Evolutionary conservation across 176 grass and related monocot species (phyloP).

Genomic region (Carex scoparia): DNA sequence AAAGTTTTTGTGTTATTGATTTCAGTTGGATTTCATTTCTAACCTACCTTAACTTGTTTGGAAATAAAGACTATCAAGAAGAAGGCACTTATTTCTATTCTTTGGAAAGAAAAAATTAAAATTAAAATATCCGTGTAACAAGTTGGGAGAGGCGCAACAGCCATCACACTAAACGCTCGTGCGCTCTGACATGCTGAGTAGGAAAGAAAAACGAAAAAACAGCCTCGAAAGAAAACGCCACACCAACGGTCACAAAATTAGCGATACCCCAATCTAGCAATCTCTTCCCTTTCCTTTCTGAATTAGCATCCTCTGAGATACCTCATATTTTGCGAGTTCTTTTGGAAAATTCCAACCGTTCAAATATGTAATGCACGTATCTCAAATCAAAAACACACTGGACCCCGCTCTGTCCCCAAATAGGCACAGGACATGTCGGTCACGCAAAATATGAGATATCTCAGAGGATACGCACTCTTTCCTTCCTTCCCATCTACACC

Average conservation of each 20-base stretch:
- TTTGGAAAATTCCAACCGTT: no score
- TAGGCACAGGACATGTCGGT: no score
- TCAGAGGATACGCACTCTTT: background rate
- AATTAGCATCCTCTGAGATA: no score
- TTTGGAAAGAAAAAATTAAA: background rate
- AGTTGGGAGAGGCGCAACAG: background rate
- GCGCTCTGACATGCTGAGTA: constrained; percentile 28
- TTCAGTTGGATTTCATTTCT: background rate
- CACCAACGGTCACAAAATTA: constrained; percentile 57
- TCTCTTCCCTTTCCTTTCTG: background rate
- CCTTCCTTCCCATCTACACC: constrained; percentile 14
- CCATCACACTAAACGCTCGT: background rate
- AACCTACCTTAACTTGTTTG: no score
- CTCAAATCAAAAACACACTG: no score
- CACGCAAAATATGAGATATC: no score
- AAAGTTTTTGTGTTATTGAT: no score
- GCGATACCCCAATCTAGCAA: background rate
- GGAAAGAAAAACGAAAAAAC: constrained; percentile 16
- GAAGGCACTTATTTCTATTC: background rate
- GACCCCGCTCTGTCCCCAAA: no score
- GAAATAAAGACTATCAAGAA: no score
- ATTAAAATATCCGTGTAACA: background rate
- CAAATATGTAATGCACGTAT: no score
- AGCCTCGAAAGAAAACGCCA: constrained; percentile 43
- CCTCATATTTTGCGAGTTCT: no score